Evolutionary conservation across 2,329 filamentous ascomycete species (phyloP), one percentile per base, ranked within the genome.

Genomic region (Colletotrichum musicola): DNA sequence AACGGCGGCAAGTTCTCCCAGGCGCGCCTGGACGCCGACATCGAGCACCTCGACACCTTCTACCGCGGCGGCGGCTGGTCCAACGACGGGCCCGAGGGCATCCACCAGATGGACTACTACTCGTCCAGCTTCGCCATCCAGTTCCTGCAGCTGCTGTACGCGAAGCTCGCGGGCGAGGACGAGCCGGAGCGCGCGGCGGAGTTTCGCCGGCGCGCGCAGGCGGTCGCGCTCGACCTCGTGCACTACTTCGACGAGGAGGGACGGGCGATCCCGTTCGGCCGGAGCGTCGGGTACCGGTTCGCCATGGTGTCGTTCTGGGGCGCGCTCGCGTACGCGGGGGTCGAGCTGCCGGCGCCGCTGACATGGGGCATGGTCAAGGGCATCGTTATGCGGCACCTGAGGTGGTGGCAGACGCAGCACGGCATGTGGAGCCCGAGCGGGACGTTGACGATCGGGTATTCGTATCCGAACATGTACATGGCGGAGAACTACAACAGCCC

Each of bases 221-320:
- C 85, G 66, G 92, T 87, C 70, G 92, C 92, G 0, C 81, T 91
- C 3, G 92, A 94, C 72, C 88, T 94, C 71, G 86, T 90, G 4
- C 90, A 94, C 79, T 95, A 94, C 78, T 94, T 92, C 70, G 92
- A 93, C 73, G 84, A 89, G 9, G 86, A 92, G 76, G 92, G 90
- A 5, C 85, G 91, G 25, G 86, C 91, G 1, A 92, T 94, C 59
- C 92, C 93, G 0, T 95, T 94, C 72, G 93, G 93, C 4, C 87
- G 93, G 55, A 93, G 90, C 60, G 86, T 95, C 57, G 93, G 91
- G 6, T 95, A 95, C 77, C 88, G 92, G n/a, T 95, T 94, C 77
- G 92, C 92, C 56, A 94, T 94, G 89, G 90, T 91, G n/a, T 92
- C 89, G 0, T 95, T 95, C 80, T 95, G 92, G 92, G 90, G 91